Percentiles rank a stretch among this genome's conserved stretches.
Evolutionary conservation across 148 eudicot species (phyloP).

Genomic region (Beta vulgaris): DNA sequence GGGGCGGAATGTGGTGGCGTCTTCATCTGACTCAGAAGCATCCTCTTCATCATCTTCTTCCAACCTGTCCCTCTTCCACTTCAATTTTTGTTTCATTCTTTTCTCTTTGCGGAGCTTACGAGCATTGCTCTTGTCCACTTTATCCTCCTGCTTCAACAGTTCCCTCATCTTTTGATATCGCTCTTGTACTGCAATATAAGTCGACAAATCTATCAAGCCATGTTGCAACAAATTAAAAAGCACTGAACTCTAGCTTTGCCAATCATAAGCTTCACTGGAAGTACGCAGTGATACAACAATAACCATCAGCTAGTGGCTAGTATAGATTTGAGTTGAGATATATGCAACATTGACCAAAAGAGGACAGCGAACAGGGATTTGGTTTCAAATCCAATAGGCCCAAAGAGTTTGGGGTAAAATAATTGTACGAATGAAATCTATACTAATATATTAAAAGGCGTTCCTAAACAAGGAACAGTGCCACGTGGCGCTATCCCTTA

Average conservation of each 20-base stretch:
- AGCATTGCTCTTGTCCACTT: constrained; percentile 66
- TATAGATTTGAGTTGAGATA: no score
- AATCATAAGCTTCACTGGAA: background rate
- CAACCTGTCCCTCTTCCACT: constrained; percentile 48
- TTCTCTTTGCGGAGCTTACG: constrained; percentile 67
- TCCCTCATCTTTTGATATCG: constrained; percentile 54
- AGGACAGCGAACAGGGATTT: no score
- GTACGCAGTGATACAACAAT: background rate
- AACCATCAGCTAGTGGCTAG: no score
- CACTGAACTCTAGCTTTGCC: background rate
- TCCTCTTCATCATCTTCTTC: constrained; percentile 51
- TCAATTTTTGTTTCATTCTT: constrained; percentile 59
- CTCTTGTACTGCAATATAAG: constrained; percentile 25
- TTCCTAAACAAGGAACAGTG: no score
- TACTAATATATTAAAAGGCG: no score
- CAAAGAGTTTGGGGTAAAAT: no score
- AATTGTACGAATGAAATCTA: no score
- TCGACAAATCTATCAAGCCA: background rate
- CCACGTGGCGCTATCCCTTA: no score
- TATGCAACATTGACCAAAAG: no score
- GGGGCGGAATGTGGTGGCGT: constrained; percentile 21
- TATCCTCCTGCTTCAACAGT: constrained; percentile 51
- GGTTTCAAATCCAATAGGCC: no score
- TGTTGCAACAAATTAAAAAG: background rate
- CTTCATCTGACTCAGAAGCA: constrained; percentile 45